phyloP scores from a whole-genome alignment of 2,329 filamentous ascomycete genomes.

The Sclerotinia sclerotiorum region DNA sequence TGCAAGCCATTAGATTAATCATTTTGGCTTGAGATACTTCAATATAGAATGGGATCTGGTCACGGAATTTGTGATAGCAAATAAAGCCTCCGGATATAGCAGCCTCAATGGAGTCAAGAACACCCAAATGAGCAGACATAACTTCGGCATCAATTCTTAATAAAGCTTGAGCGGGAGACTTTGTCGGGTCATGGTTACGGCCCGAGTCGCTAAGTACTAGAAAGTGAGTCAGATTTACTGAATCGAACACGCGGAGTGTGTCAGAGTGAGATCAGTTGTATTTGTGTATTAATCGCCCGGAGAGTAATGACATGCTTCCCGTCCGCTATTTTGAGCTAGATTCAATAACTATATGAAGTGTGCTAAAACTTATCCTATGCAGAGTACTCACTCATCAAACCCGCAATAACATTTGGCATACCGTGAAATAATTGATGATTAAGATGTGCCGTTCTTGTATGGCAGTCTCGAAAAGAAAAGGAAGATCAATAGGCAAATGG shows the following conservation, averaged over 20 bases:
- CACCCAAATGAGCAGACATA: not conserved
- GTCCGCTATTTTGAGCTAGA: not conserved
- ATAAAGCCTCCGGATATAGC: conserved; percentile 6
- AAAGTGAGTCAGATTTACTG: not conserved
- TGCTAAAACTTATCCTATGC: not conserved
- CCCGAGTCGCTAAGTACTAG: conserved; percentile 17
- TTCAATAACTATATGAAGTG: not conserved
- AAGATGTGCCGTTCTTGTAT: not conserved
- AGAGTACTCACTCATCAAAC: not conserved
- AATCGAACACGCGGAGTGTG: not conserved
- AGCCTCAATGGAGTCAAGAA: conserved; percentile 4
- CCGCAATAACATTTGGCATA: not conserved
- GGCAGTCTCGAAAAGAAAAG: not conserved
- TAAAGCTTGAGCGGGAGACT: not conserved
- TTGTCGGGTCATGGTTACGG: not conserved
- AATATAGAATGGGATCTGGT: conserved; percentile 1
- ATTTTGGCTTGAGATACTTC: conserved; percentile 1
- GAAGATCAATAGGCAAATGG: not conserved
- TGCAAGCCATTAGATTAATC: not conserved
- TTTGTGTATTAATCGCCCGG: not conserved
- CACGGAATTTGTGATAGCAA: conserved; percentile 20
- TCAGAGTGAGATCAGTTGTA: not conserved
- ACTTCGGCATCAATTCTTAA: conserved; percentile 7
- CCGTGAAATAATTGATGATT: not conserved
- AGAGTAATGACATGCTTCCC: conserved; percentile 8